Evolutionary conservation across 768 basidiomycete genomes (phyloP).

Genomic region (Leucosporidium scottii): DNA sequence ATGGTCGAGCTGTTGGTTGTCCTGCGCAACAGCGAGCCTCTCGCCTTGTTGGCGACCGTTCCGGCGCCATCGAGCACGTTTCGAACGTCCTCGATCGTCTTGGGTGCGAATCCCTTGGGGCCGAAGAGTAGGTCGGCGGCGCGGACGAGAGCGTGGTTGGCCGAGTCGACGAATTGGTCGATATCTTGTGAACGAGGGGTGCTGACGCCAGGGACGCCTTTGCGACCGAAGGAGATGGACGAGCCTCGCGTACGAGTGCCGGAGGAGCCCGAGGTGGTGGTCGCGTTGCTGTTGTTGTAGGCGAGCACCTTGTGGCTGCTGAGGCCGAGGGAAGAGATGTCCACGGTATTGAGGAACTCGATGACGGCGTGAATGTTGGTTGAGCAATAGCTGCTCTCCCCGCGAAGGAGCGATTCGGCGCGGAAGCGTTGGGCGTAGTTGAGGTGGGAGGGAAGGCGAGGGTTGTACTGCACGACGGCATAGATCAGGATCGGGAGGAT

Average conservation of each 20-base stretch:
- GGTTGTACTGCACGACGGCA: slow-evolving; percentile 87
- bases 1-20: slow-evolving; percentile 8
- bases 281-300: not conserved
- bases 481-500: slow-evolving; percentile 90
- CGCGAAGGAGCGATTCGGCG: slow-evolving; percentile 52
- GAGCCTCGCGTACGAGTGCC: not conserved
- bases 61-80: slow-evolving; percentile 35
- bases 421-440: slow-evolving; percentile 52
- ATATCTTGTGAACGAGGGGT: slow-evolving; percentile 45
- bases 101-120: slow-evolving; percentile 47
- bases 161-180: slow-evolving; percentile 59
- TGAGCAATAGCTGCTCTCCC: slow-evolving; percentile 85
- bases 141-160: slow-evolving; percentile 60
- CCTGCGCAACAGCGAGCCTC: slow-evolving; percentile 15
- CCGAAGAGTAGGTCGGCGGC: slow-evolving; percentile 74
- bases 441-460: slow-evolving; percentile 67
- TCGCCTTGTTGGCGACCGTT: slow-evolving; percentile 1
- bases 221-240: not conserved
- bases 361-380: slow-evolving; percentile 92
- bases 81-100: slow-evolving; percentile 50
- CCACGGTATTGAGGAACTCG: slow-evolving; percentile 91
- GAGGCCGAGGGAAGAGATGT: slow-evolving; percentile 61
- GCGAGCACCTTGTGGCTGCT: slow-evolving; percentile 45
- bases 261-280: not conserved
- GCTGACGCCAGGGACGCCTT: not conserved